These are phyloP conservation scores for Fusarium sp. DNA, from an alignment of 2,329 filamentous ascomycete species.

Conservation along the genomic window DNA sequence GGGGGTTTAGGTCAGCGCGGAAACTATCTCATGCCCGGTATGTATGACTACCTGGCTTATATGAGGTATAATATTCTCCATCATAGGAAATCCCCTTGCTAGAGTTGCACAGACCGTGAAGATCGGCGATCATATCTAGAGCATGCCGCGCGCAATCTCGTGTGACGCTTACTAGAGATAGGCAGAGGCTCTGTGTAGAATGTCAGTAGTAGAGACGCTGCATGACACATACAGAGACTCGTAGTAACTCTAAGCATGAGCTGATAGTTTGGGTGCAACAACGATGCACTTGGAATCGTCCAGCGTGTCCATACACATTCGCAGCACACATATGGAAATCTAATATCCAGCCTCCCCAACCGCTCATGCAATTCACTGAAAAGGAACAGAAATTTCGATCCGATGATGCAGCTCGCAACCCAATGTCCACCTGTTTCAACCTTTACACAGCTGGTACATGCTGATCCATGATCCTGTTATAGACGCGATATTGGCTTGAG, in stretches of 20 bases:
- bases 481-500: background rate
- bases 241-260: slow-evolving; percentile 65
- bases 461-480: background rate
- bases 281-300: background rate
- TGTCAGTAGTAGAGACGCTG: slow-evolving; percentile 70
- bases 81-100: slow-evolving; percentile 37
- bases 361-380: background rate
- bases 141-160: slow-evolving; percentile 75
- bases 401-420: background rate
- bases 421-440: too few relatives aligned
- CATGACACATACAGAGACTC: slow-evolving; percentile 60
- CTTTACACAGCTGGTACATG: background rate
- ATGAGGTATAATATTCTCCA: background rate
- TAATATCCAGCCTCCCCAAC: background rate
- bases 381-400: background rate
- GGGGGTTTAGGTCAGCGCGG: slow-evolving; percentile 59
- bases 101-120: slow-evolving; percentile 74
- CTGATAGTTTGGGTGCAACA: slow-evolving; percentile 54
- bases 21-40: background rate
- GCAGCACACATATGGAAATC: background rate
- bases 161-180: slow-evolving; percentile 74
- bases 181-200: slow-evolving; percentile 65
- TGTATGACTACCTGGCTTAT: background rate
- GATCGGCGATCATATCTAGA: slow-evolving; percentile 73
- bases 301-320: background rate